These are phyloP conservation scores for Phoma sp. DNA, from an alignment of 2,329 filamentous ascomycete species.

Conservation along the genomic window DNA sequence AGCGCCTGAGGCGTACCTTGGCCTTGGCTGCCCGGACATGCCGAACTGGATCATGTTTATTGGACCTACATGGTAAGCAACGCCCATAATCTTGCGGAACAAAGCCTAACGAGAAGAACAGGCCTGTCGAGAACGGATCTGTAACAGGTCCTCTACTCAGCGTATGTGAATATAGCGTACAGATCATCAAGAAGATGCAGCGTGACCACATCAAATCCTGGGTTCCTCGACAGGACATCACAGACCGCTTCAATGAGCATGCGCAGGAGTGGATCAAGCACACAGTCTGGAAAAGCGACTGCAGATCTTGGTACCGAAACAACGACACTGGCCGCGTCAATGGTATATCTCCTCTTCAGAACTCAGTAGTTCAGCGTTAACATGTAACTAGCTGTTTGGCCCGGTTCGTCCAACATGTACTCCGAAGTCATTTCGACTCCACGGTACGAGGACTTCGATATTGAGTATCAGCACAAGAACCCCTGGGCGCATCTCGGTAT, in stretches of 20 bases:
- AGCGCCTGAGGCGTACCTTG: conserved; percentile 52
- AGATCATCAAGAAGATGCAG: conserved; percentile 57
- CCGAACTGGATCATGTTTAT: conserved; percentile 55
- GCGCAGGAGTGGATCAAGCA: conserved; percentile 58
- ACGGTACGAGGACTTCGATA: conserved; percentile 55
- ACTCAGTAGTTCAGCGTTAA: conserved; percentile 1
- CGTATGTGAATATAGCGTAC: conserved; percentile 52
- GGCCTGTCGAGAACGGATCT: conserved; percentile 57
- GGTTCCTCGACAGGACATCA: conserved; percentile 52
- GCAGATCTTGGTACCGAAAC: conserved; percentile 57
- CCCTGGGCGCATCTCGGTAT: conserved; percentile 54
- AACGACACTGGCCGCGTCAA: conserved; percentile 47
- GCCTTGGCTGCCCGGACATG: conserved; percentile 52
- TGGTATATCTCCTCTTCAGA: conserved; percentile 4
- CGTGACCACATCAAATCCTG: conserved; percentile 54
- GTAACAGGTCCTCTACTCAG: conserved; percentile 52
- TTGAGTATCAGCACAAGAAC: conserved; percentile 51
- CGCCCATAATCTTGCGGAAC: rapidly evolving
- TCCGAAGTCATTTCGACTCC: conserved; percentile 48
- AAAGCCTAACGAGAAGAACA: conserved; percentile 14
- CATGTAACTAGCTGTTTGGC: conserved; percentile 53
- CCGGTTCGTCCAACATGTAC: conserved; percentile 61
- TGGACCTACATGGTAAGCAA: conserved; percentile 41
- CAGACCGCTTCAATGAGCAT: conserved; percentile 54
- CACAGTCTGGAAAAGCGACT: conserved; percentile 58